These are phyloP conservation scores for Lathyrus sativus DNA, from an alignment of 306 rosid species.

Conservation along the genomic window DNA sequence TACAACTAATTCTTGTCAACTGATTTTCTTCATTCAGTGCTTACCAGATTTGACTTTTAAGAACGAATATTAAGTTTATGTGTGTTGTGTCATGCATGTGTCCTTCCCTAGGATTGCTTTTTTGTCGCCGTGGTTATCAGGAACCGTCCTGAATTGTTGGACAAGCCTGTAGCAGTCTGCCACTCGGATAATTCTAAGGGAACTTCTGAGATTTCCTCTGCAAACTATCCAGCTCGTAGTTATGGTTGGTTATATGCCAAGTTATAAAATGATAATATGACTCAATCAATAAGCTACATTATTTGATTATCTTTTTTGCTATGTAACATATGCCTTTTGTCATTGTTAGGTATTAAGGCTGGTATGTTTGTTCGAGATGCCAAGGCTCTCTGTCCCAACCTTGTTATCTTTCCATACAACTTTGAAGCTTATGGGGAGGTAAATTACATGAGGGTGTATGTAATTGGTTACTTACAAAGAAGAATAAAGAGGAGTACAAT, in stretches of 20 bases:
- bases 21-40: slow-evolving; percentile 33
- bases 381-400: slow-evolving; percentile 78
- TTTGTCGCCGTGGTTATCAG: slow-evolving; percentile 88
- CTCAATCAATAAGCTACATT: slow-evolving; percentile 19
- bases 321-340: slow-evolving; percentile 22
- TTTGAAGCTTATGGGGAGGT: slow-evolving; percentile 96
- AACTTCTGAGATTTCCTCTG: slow-evolving; percentile 95
- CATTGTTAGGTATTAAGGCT: slow-evolving; percentile 74
- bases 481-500: slow-evolving; percentile 28
- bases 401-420: slow-evolving; percentile 79
- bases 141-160: slow-evolving; percentile 61
- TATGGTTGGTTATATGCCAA: slow-evolving; percentile 61
- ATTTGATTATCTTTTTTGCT: slow-evolving; percentile 25
- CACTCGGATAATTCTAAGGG: slow-evolving; percentile 91
- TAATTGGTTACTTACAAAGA: slow-evolving; percentile 18
- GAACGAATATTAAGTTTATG: slow-evolving; percentile 23
- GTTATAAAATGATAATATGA: slow-evolving; percentile 27
- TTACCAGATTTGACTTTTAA: slow-evolving; percentile 37
- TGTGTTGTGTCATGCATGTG: slow-evolving; percentile 5
- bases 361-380: slow-evolving; percentile 95
- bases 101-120: slow-evolving; percentile 84
- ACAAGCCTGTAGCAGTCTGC: slow-evolving; percentile 88
- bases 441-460: slow-evolving; percentile 30
- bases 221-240: slow-evolving; percentile 92
- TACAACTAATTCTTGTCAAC: slow-evolving; percentile 30